Evolutionary conservation across 1,139 yeast species (phyloP).

Genomic region (Pichia sp.): DNA sequence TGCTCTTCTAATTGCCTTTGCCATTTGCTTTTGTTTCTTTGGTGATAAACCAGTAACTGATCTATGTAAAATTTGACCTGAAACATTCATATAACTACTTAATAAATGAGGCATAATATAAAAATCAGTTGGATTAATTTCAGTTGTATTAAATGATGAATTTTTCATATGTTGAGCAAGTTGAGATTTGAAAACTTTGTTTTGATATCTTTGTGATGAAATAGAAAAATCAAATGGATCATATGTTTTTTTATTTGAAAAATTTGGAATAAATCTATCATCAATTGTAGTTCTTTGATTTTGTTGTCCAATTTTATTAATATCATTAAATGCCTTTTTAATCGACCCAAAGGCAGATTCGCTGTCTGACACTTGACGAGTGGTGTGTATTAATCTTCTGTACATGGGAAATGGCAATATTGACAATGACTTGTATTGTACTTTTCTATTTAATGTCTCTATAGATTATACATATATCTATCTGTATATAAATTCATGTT

Average conservation of each 20-base stretch:
- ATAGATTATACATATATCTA: too few relatives aligned
- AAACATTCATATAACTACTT: constrained; percentile 49
- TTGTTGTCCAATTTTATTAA: constrained; percentile 4
- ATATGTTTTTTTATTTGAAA: constrained; percentile 43
- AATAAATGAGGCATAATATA: constrained; percentile 62
- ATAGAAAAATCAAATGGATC: constrained; percentile 73
- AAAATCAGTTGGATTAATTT: constrained; percentile 58
- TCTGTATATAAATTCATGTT: too few relatives aligned
- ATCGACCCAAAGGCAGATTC: constrained; percentile 2
- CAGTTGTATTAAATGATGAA: constrained; percentile 42
- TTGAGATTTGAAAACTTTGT: constrained; percentile 23
- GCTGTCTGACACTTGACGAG: neutral
- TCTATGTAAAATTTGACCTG: constrained; percentile 65
- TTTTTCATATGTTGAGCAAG: constrained; percentile 17
- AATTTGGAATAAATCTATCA: constrained; percentile 29
- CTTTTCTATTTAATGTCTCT: too few relatives aligned
- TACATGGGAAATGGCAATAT: neutral
- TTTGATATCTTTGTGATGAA: constrained; percentile 42
- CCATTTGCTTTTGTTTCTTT: constrained; percentile 55
- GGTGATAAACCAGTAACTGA: constrained; percentile 60
- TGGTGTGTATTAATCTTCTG: constrained; percentile 5
- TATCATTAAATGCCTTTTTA: constrained; percentile 8
- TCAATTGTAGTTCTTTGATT: constrained; percentile 20
- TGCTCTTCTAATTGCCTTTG: constrained; percentile 64
- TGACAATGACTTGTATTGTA: too few relatives aligned